Evolutionary conservation across 2,329 filamentous ascomycete species (phyloP).

Genomic region (Talaromyces sp.): DNA sequence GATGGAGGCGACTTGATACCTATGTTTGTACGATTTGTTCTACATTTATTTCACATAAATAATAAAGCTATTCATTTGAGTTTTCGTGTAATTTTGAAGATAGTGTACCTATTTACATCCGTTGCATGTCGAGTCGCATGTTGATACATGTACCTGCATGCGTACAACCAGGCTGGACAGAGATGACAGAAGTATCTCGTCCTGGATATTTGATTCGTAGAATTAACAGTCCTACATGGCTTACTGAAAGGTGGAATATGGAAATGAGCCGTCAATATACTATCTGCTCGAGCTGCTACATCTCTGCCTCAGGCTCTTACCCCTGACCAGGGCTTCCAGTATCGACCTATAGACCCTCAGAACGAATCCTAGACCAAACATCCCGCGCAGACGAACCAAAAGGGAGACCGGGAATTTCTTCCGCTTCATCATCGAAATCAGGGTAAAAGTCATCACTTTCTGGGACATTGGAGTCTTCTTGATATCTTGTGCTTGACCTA

Average conservation of each 20-base stretch:
- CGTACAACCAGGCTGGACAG: too few relatives aligned
- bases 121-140: too few relatives aligned
- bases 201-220: too few relatives aligned
- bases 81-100: neutral
- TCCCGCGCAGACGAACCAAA: neutral
- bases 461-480: neutral
- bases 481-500: neutral
- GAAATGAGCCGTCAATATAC: too few relatives aligned
- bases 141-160: neutral
- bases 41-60: neutral
- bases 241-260: too few relatives aligned
- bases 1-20: neutral
- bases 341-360: neutral
- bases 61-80: neutral
- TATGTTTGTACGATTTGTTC: conserved; percentile 1
- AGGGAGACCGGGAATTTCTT: neutral
- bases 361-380: neutral
- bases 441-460: neutral
- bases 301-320: too few relatives aligned
- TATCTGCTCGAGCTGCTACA: too few relatives aligned
- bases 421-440: neutral
- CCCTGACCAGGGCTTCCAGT: too few relatives aligned
- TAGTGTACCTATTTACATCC: too few relatives aligned
- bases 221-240: too few relatives aligned
- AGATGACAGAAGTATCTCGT: too few relatives aligned